phyloP scores from a whole-genome alignment of 306 rosid genomes.

The Citrullus amarus region DNA sequence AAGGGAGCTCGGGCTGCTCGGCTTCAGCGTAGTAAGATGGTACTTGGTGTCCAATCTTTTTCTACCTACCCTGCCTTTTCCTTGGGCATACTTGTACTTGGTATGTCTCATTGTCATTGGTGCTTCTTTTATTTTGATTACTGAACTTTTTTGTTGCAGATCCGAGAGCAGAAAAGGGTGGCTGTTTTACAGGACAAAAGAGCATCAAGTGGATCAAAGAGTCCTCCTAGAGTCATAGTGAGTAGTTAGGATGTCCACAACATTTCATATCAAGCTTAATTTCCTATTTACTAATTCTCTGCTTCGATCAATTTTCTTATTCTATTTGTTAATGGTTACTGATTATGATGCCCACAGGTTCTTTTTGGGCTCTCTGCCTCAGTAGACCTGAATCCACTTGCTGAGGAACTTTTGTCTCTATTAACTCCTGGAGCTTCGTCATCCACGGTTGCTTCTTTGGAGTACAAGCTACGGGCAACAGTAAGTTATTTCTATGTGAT shows the following conservation, averaged over 20 bases:
- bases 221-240: constrained; percentile 87
- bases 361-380: constrained; percentile 66
- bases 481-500: constrained; percentile 17
- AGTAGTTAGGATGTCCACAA: constrained; percentile 15
- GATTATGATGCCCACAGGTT: constrained; percentile 34
- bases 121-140: not conserved
- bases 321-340: not conserved
- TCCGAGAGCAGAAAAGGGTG: constrained; percentile 65
- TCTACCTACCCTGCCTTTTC: not conserved
- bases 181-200: constrained; percentile 77
- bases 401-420: constrained; percentile 47
- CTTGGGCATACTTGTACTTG: not conserved
- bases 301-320: not conserved
- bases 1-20: constrained; percentile 77
- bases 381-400: constrained; percentile 47
- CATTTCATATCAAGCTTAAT: not conserved
- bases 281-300: not conserved
- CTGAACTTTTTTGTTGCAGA: constrained; percentile 23
- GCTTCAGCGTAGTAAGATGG: constrained; percentile 74
- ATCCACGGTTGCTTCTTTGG: constrained; percentile 61
- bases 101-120: not conserved
- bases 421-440: constrained; percentile 29
- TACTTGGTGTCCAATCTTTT: constrained; percentile 6
- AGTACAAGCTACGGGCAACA: constrained; percentile 63
- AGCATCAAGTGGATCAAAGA: constrained; percentile 54